A percentile compares a stretch with the other conserved stretches of the same genome.
phyloP scores from a whole-genome alignment of 2,329 filamentous ascomycete species.

The Hypoxylon sp. region DNA sequence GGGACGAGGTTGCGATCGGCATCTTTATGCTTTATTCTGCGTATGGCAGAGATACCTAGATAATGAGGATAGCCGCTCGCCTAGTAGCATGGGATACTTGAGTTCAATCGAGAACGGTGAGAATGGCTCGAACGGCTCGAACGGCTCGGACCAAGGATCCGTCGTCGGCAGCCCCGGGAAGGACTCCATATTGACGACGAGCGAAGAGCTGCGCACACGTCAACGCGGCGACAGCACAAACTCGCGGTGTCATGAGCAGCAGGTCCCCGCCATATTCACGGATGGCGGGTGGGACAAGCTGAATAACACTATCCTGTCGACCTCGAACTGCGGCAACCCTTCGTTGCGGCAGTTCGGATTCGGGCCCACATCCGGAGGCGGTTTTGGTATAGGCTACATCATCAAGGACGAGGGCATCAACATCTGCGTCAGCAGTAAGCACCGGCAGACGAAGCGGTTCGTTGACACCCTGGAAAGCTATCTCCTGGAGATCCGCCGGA shows the following conservation, averaged over 20 bases:
- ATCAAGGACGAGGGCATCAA: conserved; percentile 95
- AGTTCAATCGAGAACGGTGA: conserved; percentile 68
- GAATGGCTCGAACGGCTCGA: conserved; percentile 57
- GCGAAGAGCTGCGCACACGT: conserved; percentile 55
- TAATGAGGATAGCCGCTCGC: conserved; percentile 70
- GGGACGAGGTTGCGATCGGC: conserved; percentile 90
- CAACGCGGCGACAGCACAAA: conserved; percentile 68
- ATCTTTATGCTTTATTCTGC: conserved; percentile 93
- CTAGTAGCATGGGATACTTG: conserved; percentile 72
- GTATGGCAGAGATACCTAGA: conserved; percentile 94
- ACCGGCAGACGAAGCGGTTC: conserved; percentile 91
- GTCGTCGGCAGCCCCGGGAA: conserved; percentile 66
- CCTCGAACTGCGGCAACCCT: conserved; percentile 98
- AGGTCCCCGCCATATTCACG: conserved; percentile 84
- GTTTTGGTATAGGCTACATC: conserved; percentile 98
- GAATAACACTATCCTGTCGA: conserved; percentile 93
- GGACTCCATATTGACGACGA: conserved; percentile 63
- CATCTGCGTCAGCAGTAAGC: conserved; percentile 93
- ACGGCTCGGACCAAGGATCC: conserved; percentile 60
- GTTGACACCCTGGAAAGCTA: conserved; percentile 92
- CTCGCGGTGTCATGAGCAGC: conserved; percentile 61
- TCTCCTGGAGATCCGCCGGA: conserved; percentile 87
- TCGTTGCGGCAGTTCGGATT: conserved; percentile 96
- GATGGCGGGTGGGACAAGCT: conserved; percentile 94
- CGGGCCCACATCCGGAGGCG: conserved; percentile 91